Percentiles rank a stretch among this genome's conserved stretches.
phyloP scores from a whole-genome alignment of 2,329 filamentous ascomycete genomes.

The Colletotrichum tropicicola region DNA sequence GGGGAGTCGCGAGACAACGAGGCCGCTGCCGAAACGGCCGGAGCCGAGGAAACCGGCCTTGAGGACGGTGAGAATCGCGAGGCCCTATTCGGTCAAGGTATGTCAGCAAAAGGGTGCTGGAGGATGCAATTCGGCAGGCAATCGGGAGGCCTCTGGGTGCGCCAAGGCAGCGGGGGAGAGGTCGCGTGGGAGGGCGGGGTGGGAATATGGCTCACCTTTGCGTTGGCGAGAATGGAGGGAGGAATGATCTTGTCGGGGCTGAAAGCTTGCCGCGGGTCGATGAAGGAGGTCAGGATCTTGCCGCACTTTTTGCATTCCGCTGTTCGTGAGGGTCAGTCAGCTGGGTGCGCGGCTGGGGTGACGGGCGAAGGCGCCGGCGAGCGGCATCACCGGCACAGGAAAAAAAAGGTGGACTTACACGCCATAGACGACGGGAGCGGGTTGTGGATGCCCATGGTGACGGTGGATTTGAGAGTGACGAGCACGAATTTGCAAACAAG shows the following conservation, averaged over 20 bases:
- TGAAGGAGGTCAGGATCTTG: constrained; percentile 93
- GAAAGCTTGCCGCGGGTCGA: constrained; percentile 92
- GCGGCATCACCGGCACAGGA: constrained; percentile 30
- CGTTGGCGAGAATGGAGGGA: constrained; percentile 85
- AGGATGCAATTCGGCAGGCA: background rate
- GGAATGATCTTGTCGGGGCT: constrained; percentile 98
- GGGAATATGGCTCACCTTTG: constrained; percentile 71
- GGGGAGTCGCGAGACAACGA: constrained; percentile 81
- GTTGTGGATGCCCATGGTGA: constrained; percentile 70
- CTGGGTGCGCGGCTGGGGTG: background rate
- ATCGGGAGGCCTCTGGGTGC: constrained; percentile 1
- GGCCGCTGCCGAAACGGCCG: constrained; percentile 81
- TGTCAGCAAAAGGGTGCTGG: constrained; percentile 5
- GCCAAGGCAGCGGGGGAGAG: constrained; percentile 9
- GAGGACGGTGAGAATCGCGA: constrained; percentile 86
- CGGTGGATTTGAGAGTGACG: constrained; percentile 12
- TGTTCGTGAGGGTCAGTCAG: constrained; percentile 48
- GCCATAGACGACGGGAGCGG: constrained; percentile 73
- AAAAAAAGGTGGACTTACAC: constrained; percentile 61
- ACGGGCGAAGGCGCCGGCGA: constrained; percentile 29
- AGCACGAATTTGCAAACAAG: background rate
- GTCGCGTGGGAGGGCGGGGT: constrained; percentile 14
- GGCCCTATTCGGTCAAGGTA: constrained; percentile 59
- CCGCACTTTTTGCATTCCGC: constrained; percentile 98
- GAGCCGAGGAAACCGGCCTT: constrained; percentile 89